Evolutionary conservation across 805 yeast species (phyloP).

Genomic region (Candida coquimbonensis): DNA sequence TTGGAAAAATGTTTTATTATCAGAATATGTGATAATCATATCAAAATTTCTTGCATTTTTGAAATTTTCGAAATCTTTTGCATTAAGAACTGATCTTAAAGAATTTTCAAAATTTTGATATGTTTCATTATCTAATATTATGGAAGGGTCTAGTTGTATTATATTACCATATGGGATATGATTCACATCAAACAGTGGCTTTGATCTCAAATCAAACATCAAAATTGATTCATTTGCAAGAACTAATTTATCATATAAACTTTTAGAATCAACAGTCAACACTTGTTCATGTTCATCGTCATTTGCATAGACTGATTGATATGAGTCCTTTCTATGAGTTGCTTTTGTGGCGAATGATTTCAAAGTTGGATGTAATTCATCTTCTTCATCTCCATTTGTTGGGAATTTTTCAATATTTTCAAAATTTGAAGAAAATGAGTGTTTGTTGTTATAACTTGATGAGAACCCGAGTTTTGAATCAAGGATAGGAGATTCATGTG

Average conservation of each 20-base stretch:
- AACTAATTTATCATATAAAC: slow-evolving; percentile 34
- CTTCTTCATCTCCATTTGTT: background rate
- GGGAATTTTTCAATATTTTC: background rate
- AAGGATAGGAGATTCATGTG: slow-evolving; percentile 3
- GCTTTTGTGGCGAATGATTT: slow-evolving; percentile 6
- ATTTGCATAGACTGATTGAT: slow-evolving; percentile 33
- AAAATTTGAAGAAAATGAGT: background rate
- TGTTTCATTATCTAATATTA: slow-evolving; percentile 27
- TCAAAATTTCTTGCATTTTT: slow-evolving; percentile 26
- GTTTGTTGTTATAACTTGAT: too few species aligned
- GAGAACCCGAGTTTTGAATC: background rate
- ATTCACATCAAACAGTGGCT: slow-evolving; percentile 24
- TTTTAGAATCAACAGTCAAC: slow-evolving; percentile 38
- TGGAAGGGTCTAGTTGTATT: slow-evolving; percentile 35
- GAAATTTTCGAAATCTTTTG: slow-evolving; percentile 18
- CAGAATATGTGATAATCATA: slow-evolving; percentile 33
- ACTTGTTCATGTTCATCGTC: slow-evolving; percentile 33
- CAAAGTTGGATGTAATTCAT: background rate
- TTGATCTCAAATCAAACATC: slow-evolving; percentile 34
- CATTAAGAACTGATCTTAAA: background rate
- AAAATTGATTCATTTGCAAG: slow-evolving; percentile 35
- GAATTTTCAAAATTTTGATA: slow-evolving; percentile 23
- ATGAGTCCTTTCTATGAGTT: slow-evolving; percentile 30
- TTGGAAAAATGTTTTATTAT: slow-evolving; percentile 27
- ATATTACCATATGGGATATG: slow-evolving; percentile 33